Conservation (phyloP, 2,329 filamentous ascomycete genomes). For the Lecanicillium sp. region DNA sequence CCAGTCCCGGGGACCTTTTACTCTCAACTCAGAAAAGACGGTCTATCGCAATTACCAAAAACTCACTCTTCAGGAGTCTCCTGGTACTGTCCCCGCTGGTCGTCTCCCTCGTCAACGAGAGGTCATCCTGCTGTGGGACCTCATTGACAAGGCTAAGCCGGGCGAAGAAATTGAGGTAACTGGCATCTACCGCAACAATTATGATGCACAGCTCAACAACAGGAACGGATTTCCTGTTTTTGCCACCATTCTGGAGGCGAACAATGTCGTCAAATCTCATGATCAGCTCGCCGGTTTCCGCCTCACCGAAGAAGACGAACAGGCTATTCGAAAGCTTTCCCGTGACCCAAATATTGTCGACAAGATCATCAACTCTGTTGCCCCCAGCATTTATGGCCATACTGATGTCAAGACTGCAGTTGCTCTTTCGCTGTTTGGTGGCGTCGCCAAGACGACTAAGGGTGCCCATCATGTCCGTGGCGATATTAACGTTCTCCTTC, state of each 20-base stretch:
- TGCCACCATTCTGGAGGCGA: constrained; percentile 93
- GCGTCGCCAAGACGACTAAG: constrained; percentile 84
- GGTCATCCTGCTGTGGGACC: constrained; percentile 91
- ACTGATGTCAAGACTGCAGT: constrained; percentile 96
- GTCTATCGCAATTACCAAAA: constrained; percentile 99
- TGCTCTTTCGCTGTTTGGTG: constrained; percentile 88
- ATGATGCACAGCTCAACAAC: constrained; percentile 95
- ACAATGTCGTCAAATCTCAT: constrained; percentile 94
- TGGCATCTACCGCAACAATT: constrained; percentile 96
- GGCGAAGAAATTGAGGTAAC: constrained; percentile 97
- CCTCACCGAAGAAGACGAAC: constrained; percentile 91
- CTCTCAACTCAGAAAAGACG: constrained; percentile 92
- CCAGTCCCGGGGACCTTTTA: constrained; percentile 91
- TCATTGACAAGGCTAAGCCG: constrained; percentile 94
- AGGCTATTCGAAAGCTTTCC: constrained; percentile 78
- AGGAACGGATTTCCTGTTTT: constrained; percentile 98
- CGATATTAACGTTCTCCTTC: constrained; percentile 94
- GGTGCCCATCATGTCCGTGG: constrained; percentile 88
- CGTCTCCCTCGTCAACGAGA: constrained; percentile 89
- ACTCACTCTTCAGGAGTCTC: constrained; percentile 91
- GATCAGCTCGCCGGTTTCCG: constrained; percentile 96
- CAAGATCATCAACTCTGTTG: constrained; percentile 87
- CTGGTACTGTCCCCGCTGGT: constrained; percentile 91
- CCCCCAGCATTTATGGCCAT: constrained; percentile 95
- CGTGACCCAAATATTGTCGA: constrained; percentile 89